phyloP scores from a whole-genome alignment of 805 yeast species.

The Yarrowia alimentaria region DNA sequence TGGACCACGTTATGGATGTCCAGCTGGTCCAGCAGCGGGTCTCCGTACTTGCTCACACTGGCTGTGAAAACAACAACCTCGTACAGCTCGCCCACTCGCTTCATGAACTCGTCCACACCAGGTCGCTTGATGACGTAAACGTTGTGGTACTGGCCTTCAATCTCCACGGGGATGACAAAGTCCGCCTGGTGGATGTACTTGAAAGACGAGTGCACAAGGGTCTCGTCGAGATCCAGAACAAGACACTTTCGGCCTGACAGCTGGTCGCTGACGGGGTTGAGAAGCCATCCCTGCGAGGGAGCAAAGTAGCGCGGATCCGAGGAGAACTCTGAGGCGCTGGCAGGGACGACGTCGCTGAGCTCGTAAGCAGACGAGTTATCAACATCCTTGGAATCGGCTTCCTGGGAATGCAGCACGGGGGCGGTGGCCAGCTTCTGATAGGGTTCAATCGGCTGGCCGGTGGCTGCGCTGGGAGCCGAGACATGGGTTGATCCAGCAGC shows the following conservation, averaged over 20 bases:
- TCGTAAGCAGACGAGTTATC: slow-evolving; percentile 24
- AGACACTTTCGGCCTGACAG: slow-evolving; percentile 75
- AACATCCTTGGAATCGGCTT: slow-evolving; percentile 6
- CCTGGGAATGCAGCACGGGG: neutral
- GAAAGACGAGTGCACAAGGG: slow-evolving; percentile 92
- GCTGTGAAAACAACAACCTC: slow-evolving; percentile 98
- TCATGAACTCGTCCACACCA: slow-evolving; percentile 92
- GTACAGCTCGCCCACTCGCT: slow-evolving; percentile 75
- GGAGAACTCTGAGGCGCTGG: slow-evolving; percentile 8
- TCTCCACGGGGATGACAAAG: slow-evolving; percentile 95
- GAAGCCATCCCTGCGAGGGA: slow-evolving; percentile 32
- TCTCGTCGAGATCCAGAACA: slow-evolving; percentile 90
- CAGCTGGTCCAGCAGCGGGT: slow-evolving; percentile 85
- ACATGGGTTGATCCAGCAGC: neutral
- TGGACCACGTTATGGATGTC: slow-evolving; percentile 76
- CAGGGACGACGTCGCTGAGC: slow-evolving; percentile 14
- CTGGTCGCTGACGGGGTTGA: slow-evolving; percentile 53
- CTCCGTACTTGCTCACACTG: slow-evolving; percentile 91
- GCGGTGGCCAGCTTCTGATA: neutral
- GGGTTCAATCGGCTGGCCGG: too few species aligned
- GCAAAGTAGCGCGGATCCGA: slow-evolving; percentile 23
- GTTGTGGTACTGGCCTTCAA: slow-evolving; percentile 86
- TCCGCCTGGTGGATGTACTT: slow-evolving; percentile 90
- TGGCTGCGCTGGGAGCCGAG: too few species aligned
- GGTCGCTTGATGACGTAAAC: slow-evolving; percentile 97